These are phyloP conservation scores for Salix brachista DNA, from an alignment of 345 rosid species.

Conservation along the genomic window DNA sequence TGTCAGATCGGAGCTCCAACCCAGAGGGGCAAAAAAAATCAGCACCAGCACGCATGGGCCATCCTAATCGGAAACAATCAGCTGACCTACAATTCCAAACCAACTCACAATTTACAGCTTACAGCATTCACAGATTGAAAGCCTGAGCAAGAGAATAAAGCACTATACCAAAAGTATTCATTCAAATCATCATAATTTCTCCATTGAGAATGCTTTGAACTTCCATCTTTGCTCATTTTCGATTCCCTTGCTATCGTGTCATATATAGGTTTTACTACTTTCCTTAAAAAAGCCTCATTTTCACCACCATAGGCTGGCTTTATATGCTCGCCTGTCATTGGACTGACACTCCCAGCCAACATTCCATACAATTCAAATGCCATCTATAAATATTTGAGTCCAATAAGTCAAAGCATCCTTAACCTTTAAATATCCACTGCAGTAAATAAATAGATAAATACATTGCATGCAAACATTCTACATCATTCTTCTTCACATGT, in stretches of 20 bases:
- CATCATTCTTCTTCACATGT: not conserved
- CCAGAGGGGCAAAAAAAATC: conserved; percentile 64
- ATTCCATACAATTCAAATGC: conserved; percentile 47
- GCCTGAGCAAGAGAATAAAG: not conserved
- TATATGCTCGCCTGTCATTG: conserved; percentile 56
- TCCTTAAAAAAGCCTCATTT: conserved; percentile 58
- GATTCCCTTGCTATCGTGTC: conserved; percentile 54
- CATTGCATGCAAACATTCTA: too few species aligned
- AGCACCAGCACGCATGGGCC: conserved; percentile 99
- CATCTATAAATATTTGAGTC: conserved; percentile 23
- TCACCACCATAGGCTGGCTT: conserved; percentile 70
- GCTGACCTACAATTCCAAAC: conserved; percentile 57
- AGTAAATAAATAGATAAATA: too few species aligned
- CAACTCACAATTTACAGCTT: not conserved
- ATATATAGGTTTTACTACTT: conserved; percentile 65
- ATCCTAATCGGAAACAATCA: conserved; percentile 92
- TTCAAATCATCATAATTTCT: conserved; percentile 97
- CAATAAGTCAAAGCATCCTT: not conserved
- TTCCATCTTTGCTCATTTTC: conserved; percentile 68
- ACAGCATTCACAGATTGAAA: not conserved
- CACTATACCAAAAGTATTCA: conserved; percentile 81
- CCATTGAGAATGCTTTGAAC: conserved; percentile 97
- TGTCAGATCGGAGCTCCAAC: conserved; percentile 31
- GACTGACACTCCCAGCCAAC: conserved; percentile 67
- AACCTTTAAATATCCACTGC: not conserved